These are phyloP conservation scores for Dictyostelium intermedium DNA, from an alignment of 78 protist genomes.

Conservation along the genomic window DNA sequence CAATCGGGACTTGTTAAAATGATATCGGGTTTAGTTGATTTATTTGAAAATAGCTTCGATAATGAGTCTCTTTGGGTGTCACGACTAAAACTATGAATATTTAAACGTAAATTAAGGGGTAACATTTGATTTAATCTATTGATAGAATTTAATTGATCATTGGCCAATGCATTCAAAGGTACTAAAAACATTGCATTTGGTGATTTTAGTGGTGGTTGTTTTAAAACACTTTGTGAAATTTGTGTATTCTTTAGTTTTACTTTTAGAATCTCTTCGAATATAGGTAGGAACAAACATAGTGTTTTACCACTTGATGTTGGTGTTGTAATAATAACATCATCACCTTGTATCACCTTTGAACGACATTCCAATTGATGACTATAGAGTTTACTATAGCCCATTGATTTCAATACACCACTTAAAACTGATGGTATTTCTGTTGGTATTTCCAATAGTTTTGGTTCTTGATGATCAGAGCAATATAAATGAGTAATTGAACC, in stretches of 20 bases:
- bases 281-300: constrained; percentile 56
- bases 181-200: constrained; percentile 65
- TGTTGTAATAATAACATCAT: constrained; percentile 63
- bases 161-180: constrained; percentile 83
- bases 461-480: not conserved
- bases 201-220: not conserved
- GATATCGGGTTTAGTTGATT: constrained; percentile 11
- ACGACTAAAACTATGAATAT: constrained; percentile 11
- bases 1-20: constrained; percentile 79
- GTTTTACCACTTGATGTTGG: constrained; percentile 84
- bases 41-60: not conserved
- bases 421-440: constrained; percentile 8
- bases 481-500: not conserved
- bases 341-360: not conserved
- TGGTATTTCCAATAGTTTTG: not conserved
- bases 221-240: not conserved
- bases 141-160: constrained; percentile 57
- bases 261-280: constrained; percentile 41
- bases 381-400: constrained; percentile 13
- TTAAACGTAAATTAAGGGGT: not conserved
- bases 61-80: not conserved
- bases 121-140: constrained; percentile 1
- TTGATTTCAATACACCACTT: not conserved
- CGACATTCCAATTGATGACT: constrained; percentile 59
- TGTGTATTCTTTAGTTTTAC: not conserved